A percentile compares a stretch with the other conserved stretches of the same genome.
Conservation (phyloP, 495 filamentous ascomycete genomes). For the Astrothelium macrocarpum region DNA sequence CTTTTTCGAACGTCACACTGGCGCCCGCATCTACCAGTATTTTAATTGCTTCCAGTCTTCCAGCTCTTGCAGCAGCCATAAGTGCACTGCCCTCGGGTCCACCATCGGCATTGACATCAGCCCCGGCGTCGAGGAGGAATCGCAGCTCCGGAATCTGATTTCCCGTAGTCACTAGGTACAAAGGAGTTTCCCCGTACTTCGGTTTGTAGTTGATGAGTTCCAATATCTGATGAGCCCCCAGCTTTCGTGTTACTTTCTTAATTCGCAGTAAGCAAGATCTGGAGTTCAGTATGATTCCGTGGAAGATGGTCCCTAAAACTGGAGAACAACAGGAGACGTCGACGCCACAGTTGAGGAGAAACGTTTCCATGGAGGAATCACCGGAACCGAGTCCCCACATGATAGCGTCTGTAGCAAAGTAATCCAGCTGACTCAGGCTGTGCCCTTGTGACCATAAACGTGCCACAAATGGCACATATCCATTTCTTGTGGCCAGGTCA, state of each 20-base stretch:
- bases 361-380: not conserved
- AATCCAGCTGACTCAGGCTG: not conserved
- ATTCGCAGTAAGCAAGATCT: not conserved
- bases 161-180: not conserved
- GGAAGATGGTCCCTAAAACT: not conserved
- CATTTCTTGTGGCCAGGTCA: not conserved
- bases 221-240: not conserved
- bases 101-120: not conserved
- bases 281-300: not conserved
- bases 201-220: not conserved
- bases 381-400: not conserved
- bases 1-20: not conserved
- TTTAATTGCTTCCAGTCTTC: not conserved
- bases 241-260: not conserved
- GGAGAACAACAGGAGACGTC: not conserved
- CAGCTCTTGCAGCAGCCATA: not conserved
- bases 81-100: not conserved
- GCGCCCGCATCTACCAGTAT: not conserved
- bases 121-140: not conserved
- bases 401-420: not conserved
- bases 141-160: not conserved
- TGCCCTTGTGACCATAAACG: not conserved
- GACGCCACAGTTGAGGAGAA: not conserved
- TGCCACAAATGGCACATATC: not conserved
- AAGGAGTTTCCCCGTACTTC: not conserved